Percentiles rank a stretch among this genome's conserved stretches.
Conservation (phyloP, 2,329 filamentous ascomycete species). For the Cadophora sp. region DNA sequence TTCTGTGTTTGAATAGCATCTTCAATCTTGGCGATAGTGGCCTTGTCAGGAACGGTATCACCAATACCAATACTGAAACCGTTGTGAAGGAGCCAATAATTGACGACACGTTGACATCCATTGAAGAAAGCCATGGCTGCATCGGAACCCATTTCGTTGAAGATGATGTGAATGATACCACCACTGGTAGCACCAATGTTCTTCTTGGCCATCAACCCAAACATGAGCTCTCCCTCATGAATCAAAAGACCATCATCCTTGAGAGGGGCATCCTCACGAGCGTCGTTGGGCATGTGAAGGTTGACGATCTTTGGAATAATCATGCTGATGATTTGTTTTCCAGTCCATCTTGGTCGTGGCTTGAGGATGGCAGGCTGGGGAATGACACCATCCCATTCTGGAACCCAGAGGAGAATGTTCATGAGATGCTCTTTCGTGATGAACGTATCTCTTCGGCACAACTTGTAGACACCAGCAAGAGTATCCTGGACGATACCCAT, state of each 20-base stretch:
- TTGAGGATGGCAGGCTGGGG: constrained; percentile 94
- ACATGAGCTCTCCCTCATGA: constrained; percentile 87
- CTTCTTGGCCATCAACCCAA: constrained; percentile 92
- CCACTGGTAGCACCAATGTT: constrained; percentile 87
- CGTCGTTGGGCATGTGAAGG: constrained; percentile 70
- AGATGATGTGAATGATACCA: constrained; percentile 94
- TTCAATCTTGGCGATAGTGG: constrained; percentile 85
- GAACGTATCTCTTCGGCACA: constrained; percentile 92
- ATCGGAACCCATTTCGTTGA: constrained; percentile 88
- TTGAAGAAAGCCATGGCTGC: constrained; percentile 96
- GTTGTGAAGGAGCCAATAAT: constrained; percentile 96
- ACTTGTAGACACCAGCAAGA: constrained; percentile 94
- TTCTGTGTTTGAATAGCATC: constrained; percentile 83
- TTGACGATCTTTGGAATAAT: constrained; percentile 89
- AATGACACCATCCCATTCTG: constrained; percentile 95
- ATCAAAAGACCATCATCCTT: constrained; percentile 83
- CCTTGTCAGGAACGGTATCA: constrained; percentile 91
- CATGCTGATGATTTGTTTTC: constrained; percentile 97
- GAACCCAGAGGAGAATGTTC: constrained; percentile 97
- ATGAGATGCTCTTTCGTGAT: constrained; percentile 90
- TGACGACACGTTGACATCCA: constrained; percentile 90
- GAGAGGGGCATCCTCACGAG: constrained; percentile 63
- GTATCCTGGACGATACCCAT: constrained; percentile 99
- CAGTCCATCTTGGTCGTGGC: constrained; percentile 92
- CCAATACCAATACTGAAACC: constrained; percentile 98